These are phyloP conservation scores for Melampsora americana DNA, from an alignment of 1,284 basidiomycete genomes.

Conservation along the genomic window DNA sequence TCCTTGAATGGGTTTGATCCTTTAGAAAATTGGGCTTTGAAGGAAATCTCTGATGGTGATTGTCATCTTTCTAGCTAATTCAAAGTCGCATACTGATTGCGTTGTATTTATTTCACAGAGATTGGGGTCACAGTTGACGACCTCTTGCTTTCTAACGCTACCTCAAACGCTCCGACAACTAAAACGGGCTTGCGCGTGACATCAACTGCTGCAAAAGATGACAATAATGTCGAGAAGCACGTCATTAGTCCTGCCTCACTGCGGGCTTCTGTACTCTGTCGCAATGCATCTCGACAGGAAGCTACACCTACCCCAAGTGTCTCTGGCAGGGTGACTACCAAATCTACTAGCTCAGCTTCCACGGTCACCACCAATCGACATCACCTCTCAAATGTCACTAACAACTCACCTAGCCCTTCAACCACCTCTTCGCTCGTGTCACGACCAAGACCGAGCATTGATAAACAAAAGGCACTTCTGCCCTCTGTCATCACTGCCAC, in stretches of 20 bases:
- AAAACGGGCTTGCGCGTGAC: constrained; percentile 27
- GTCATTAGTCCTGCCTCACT: constrained; percentile 30
- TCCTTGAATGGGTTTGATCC: constrained; percentile 74
- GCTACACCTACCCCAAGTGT: constrained; percentile 13
- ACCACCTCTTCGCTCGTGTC: not conserved
- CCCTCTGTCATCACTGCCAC: not conserved
- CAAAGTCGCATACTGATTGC: constrained; percentile 1
- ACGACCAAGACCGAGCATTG: not conserved
- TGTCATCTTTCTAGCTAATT: not conserved
- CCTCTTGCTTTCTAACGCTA: constrained; percentile 56
- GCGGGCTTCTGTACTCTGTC: constrained; percentile 36
- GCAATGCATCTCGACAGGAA: constrained; percentile 28
- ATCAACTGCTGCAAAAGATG: constrained; percentile 7
- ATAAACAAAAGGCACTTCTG: not conserved
- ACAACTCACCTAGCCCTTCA: not conserved
- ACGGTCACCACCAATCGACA: constrained; percentile 2
- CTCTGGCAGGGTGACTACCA: constrained; percentile 1
- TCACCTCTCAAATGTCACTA: not conserved
- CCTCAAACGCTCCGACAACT: constrained; percentile 46
- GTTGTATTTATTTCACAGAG: constrained; percentile 58
- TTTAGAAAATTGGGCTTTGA: constrained; percentile 77
- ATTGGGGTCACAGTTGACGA: constrained; percentile 74
- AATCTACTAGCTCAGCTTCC: not conserved
- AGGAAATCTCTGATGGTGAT: constrained; percentile 77
- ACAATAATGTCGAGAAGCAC: not conserved